Base-by-base conservation (phyloP, 306 rosid species). In the Casuarina equisetifolia region DNA sequence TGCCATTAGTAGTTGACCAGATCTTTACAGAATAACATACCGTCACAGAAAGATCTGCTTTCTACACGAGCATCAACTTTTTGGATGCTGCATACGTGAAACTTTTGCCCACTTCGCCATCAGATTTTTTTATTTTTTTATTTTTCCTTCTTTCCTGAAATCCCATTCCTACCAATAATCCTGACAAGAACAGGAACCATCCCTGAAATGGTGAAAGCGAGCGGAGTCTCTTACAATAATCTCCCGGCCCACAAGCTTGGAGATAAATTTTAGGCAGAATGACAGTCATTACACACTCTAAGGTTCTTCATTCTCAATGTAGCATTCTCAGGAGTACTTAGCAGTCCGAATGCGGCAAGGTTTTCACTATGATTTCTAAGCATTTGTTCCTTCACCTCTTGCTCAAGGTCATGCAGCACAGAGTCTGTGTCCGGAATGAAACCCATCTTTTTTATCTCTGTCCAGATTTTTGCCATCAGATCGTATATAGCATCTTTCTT, bases 231-330 rank as follows among this genome's bases (percentile, higher is more conserved):
- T 90, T 61, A 91, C 87, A 76, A 90, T 81, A 75, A 91, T 93
- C 84, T 93, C 92, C 83, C 97, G 83, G 52, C 86, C 85, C 74
- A 87, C 93, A 64, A 93, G 98, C 90, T 73, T 86, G 82, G 98
- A 91, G 70, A 93, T 91, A 82, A 84, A 93, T 73, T 93, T 91
- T 81, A 93, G 83, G 97, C 97, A 3, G 91, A 77, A 77, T 93
- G 94, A 38, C 92, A 91, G 76, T 93, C 98, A 81, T 88, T 88
- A 76, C 97, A 91, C 58, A 93, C 95, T 85, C 95, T 91, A 70
- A 91, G 97, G 84, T 93, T 93, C 79, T 94, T 94, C 91, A 85
- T 86, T 78, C 97, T 91, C 75, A 90, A 46, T 9, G 88, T 86
- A 9, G 87, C 72, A 75, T 85, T 78, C 73, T 72, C 91, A 32